These are phyloP conservation scores for Cystobasidium onofrii DNA, from an alignment of 768 basidiomycete genomes.

Conservation along the genomic window DNA sequence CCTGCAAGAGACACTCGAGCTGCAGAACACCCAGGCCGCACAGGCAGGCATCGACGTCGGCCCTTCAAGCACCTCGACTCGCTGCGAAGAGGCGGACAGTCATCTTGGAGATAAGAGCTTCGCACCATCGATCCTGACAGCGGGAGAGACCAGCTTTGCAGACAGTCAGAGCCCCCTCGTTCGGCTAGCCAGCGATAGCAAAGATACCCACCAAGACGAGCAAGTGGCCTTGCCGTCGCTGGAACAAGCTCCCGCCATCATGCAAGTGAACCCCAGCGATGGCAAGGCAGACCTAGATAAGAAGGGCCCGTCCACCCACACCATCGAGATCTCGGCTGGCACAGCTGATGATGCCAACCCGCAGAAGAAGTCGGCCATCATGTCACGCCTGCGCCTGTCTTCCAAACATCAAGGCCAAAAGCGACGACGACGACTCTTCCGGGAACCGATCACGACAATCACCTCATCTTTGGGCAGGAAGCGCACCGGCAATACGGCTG, in stretches of 20 bases:
- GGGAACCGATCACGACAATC: slow-evolving; percentile 27
- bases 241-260: too few species aligned
- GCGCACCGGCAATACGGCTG: background rate
- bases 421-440: slow-evolving; percentile 1
- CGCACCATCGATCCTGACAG: background rate
- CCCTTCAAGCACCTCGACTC: background rate
- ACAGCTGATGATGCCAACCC: background rate
- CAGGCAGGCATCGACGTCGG: background rate
- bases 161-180: background rate
- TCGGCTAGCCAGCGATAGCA: background rate
- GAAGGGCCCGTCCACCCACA: background rate
- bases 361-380: background rate
- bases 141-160: background rate
- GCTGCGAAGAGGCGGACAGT: background rate
- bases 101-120: background rate
- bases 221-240: too few species aligned
- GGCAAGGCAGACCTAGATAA: background rate
- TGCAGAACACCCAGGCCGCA: background rate
- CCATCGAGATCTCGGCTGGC: background rate
- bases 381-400: background rate
- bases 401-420: background rate
- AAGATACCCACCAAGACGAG: background rate
- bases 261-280: too few species aligned
- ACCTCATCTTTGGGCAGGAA: slow-evolving; percentile 18
- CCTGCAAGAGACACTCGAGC: too few species aligned